Percentiles rank a stretch among this genome's conserved stretches.
phyloP scores from a whole-genome alignment of 371 early-diverging fungal species.

The Syncephalis fuscata region DNA sequence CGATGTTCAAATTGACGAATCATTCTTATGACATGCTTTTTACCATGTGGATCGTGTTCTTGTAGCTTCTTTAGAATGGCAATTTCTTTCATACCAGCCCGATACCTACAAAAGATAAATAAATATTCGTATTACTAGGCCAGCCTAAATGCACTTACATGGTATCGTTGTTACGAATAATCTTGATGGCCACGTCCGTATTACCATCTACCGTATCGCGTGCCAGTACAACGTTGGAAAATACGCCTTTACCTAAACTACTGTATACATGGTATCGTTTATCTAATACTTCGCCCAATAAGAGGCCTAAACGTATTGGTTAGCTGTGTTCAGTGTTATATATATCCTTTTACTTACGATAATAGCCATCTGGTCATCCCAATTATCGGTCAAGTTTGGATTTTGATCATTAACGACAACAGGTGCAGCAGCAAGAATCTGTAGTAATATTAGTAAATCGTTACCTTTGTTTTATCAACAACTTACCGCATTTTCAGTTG shows the following conservation, averaged over 20 bases:
- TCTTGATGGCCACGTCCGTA: conserved; percentile 87
- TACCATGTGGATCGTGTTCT: conserved; percentile 70
- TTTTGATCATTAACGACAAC: conserved; percentile 20
- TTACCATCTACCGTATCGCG: conserved; percentile 44
- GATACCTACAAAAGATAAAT: conserved; percentile 34
- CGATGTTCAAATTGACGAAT: conserved; percentile 76
- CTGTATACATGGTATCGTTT: conserved; percentile 72
- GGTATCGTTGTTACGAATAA: conserved; percentile 85
- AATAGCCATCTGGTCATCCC: conserved; percentile 97
- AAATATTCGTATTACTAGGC: too few species aligned
- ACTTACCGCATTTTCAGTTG: conserved; percentile 1
- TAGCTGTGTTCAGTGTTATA: background rate
- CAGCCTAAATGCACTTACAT: too few species aligned
- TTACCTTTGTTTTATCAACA: background rate
- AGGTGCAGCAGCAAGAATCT: conserved; percentile 14
- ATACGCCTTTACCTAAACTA: conserved; percentile 86
- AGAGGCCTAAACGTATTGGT: conserved; percentile 1
- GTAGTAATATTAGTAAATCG: conserved; percentile 17
- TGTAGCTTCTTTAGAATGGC: conserved; percentile 65
- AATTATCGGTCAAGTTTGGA: conserved; percentile 59
- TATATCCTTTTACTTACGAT: conserved; percentile 34
- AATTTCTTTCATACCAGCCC: conserved; percentile 84
- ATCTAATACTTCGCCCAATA: conserved; percentile 68
- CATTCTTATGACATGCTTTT: conserved; percentile 73
- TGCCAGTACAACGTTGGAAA: conserved; percentile 84